Percentiles rank a stretch among this genome's conserved stretches.
phyloP scores from a whole-genome alignment of 1,284 basidiomycete species.

The Austroboletus rostrupii region DNA sequence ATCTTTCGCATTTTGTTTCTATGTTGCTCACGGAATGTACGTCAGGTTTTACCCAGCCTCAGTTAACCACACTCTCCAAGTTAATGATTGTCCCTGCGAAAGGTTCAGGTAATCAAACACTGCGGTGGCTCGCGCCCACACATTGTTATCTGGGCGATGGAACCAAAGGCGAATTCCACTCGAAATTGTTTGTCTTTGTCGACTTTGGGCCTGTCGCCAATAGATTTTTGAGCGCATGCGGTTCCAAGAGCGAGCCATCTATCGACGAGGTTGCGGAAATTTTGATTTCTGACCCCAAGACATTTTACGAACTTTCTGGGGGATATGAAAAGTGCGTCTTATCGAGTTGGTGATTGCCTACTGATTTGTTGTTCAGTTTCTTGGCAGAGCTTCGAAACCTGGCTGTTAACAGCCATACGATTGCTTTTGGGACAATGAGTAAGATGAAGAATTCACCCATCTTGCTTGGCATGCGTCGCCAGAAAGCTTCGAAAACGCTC shows the following conservation, averaged over 20 bases:
- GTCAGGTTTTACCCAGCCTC: constrained; percentile 22
- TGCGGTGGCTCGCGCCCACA: constrained; percentile 53
- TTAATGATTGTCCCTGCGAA: constrained; percentile 54
- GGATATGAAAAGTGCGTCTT: constrained; percentile 57
- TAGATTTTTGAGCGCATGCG: constrained; percentile 81
- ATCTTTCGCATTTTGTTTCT: not conserved
- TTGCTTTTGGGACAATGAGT: constrained; percentile 53
- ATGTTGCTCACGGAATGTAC: not conserved
- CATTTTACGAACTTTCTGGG: constrained; percentile 67
- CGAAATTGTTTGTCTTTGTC: constrained; percentile 82
- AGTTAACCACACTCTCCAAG: constrained; percentile 38
- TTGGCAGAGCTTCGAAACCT: constrained; percentile 82
- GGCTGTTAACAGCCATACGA: constrained; percentile 66
- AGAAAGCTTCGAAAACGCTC: constrained; percentile 35
- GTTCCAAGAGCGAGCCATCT: constrained; percentile 86
- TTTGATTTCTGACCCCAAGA: constrained; percentile 59
- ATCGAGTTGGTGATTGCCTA: not conserved
- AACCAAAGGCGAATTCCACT: constrained; percentile 56
- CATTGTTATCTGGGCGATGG: constrained; percentile 68
- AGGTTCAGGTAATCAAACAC: constrained; percentile 24
- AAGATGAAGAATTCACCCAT: constrained; percentile 72
- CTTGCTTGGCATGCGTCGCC: constrained; percentile 60
- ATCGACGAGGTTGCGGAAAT: constrained; percentile 74
- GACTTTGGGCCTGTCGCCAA: constrained; percentile 86
- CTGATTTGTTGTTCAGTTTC: constrained; percentile 49